A percentile compares a stretch with the other conserved stretches of the same genome.
phyloP scores from a whole-genome alignment of 2,329 filamentous ascomycete genomes.

The Trichoderma arundinaceum region DNA sequence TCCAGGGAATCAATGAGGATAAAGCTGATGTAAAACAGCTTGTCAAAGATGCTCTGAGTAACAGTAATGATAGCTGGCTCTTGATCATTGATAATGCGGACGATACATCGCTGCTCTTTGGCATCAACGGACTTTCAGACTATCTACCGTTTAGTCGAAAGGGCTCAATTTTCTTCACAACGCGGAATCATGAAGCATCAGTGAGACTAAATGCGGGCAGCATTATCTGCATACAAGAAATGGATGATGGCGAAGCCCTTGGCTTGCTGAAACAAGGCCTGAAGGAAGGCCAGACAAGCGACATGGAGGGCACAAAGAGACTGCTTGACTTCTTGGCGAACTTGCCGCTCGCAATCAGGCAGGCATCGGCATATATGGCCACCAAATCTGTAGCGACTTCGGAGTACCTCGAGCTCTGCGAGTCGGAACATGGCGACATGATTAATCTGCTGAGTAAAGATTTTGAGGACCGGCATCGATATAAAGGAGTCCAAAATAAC shows the following conservation, averaged over 20 bases:
- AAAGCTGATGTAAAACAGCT: not conserved
- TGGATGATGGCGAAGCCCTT: not conserved
- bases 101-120: not conserved
- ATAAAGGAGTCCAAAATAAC: not conserved
- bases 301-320: not conserved
- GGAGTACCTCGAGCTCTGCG: not conserved
- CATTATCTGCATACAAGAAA: not conserved
- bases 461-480: not conserved
- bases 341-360: constrained; percentile 44
- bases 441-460: not conserved
- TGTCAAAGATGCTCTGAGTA: not conserved
- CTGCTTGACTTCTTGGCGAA: not conserved
- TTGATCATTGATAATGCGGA: not conserved
- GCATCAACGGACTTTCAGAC: not conserved
- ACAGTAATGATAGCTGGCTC: not conserved
- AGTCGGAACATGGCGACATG: not conserved
- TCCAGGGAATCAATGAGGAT: not conserved
- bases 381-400: constrained; percentile 36
- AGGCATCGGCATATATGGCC: constrained; percentile 47
- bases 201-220: not conserved
- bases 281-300: not conserved
- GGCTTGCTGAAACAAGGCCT: not conserved
- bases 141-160: not conserved
- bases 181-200: not conserved
- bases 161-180: not conserved